Conservation (phyloP, 2,329 filamentous ascomycete species). For the Diaporthe amygdali region DNA sequence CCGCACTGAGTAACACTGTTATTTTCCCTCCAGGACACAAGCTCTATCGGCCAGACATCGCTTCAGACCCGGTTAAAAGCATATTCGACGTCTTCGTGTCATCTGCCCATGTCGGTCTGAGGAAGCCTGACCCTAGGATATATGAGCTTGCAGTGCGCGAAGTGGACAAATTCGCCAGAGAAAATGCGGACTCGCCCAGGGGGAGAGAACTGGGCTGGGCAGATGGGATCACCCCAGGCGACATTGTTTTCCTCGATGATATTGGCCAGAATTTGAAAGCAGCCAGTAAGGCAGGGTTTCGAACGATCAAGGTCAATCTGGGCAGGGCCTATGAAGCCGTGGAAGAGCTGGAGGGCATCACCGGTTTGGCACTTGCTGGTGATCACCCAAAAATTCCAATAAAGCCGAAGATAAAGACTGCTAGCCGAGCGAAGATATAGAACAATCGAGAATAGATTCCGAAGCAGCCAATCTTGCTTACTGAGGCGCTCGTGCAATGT, state of each 20-base stretch:
- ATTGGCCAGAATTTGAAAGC: constrained; percentile 92
- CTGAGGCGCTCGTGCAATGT: constrained; percentile 32
- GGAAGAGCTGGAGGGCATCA: constrained; percentile 76
- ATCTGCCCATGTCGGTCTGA: constrained; percentile 82
- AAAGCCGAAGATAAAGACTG: constrained; percentile 38
- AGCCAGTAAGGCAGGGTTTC: constrained; percentile 75
- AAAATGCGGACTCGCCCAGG: constrained; percentile 48
- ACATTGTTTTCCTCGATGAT: constrained; percentile 89
- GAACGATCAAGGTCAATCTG: constrained; percentile 83
- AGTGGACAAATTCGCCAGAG: constrained; percentile 66
- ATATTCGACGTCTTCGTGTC: constrained; percentile 89
- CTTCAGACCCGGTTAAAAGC: constrained; percentile 62
- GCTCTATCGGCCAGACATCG: constrained; percentile 61
- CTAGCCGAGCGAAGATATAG: constrained; percentile 50
- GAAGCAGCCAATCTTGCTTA: neutral
- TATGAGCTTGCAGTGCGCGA: constrained; percentile 75
- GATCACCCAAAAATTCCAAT: constrained; percentile 56
- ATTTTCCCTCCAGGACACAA: constrained; percentile 80
- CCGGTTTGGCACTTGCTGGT: constrained; percentile 68
- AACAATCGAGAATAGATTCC: neutral
- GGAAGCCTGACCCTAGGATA: constrained; percentile 85
- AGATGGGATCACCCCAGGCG: constrained; percentile 61
- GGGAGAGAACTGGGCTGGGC: constrained; percentile 49
- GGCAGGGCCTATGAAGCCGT: constrained; percentile 83
- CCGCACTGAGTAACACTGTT: constrained; percentile 88